A percentile compares a stretch with the other conserved stretches of the same genome.
Conservation (phyloP, 768 basidiomycete genomes). For the Mycena latifolia region DNA sequence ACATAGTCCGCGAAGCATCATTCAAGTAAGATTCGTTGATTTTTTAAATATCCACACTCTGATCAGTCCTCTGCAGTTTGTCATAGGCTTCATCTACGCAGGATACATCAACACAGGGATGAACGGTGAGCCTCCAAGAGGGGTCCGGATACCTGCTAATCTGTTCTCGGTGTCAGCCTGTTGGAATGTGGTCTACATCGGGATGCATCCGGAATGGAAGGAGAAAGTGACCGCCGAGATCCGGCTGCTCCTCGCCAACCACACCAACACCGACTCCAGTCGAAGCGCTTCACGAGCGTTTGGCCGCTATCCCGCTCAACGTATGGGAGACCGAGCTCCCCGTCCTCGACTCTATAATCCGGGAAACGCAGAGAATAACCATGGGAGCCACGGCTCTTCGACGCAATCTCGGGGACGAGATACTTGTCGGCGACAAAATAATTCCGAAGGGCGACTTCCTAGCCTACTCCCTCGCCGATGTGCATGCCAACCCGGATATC, state of each 20-base stretch:
- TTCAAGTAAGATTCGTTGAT: background rate
- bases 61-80: constrained; percentile 15
- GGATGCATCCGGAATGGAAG: constrained; percentile 31
- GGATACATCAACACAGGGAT: constrained; percentile 28
- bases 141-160: background rate
- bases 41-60: too few relatives aligned
- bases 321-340: constrained; percentile 35
- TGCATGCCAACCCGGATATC: constrained; percentile 27
- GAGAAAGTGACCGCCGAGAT: constrained; percentile 22
- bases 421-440: constrained; percentile 12
- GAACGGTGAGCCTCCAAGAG: constrained; percentile 7
- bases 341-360: constrained; percentile 27
- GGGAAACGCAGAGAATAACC: constrained; percentile 32
- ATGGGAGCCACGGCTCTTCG: constrained; percentile 17
- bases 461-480: constrained; percentile 25
- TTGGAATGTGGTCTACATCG: constrained; percentile 23
- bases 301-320: constrained; percentile 26
- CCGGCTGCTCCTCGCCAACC: constrained; percentile 14
- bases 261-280: background rate
- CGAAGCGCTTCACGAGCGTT: constrained; percentile 6
- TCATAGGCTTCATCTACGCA: constrained; percentile 25
- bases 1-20: background rate
- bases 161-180: background rate
- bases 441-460: constrained; percentile 30
- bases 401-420: constrained; percentile 19